Percentiles rank a stretch among this genome's conserved stretches.
These are phyloP conservation scores for Ceratocystis albifundus DNA, from an alignment of 2,329 filamentous ascomycete species.

Conservation along the genomic window DNA sequence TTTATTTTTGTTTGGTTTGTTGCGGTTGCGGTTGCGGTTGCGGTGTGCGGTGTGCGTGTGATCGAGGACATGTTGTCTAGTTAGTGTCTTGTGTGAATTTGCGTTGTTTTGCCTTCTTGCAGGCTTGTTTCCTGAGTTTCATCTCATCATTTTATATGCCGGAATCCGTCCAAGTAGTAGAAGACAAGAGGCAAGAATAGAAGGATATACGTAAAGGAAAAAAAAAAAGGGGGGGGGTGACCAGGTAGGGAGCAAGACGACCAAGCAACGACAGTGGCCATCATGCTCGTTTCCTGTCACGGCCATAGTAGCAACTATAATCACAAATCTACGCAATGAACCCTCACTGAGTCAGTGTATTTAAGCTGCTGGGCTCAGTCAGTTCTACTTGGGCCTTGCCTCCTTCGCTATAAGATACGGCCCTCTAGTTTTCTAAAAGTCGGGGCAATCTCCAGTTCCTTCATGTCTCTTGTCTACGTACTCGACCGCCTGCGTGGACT, in stretches of 20 bases:
- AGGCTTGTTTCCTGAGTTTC: background rate
- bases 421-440: no score
- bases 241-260: background rate
- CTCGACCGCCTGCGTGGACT: no score
- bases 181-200: conserved; percentile 1
- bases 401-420: no score
- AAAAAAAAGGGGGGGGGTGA: no score
- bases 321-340: background rate
- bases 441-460: no score
- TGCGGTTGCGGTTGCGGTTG: background rate
- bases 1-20: conserved; percentile 9
- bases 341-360: no score
- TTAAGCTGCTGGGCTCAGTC: no score
- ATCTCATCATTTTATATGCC: conserved; percentile 7
- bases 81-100: background rate
- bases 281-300: background rate
- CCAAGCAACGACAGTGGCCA: background rate
- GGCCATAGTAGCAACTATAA: background rate
- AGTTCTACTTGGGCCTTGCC: no score
- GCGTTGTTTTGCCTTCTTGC: background rate
- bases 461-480: no score
- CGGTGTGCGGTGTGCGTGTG: background rate
- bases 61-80: no score
- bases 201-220: background rate
- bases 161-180: background rate